These are phyloP conservation scores for Trichoderma sp. DNA, from an alignment of 2,329 filamentous ascomycete species.

Conservation along the genomic window DNA sequence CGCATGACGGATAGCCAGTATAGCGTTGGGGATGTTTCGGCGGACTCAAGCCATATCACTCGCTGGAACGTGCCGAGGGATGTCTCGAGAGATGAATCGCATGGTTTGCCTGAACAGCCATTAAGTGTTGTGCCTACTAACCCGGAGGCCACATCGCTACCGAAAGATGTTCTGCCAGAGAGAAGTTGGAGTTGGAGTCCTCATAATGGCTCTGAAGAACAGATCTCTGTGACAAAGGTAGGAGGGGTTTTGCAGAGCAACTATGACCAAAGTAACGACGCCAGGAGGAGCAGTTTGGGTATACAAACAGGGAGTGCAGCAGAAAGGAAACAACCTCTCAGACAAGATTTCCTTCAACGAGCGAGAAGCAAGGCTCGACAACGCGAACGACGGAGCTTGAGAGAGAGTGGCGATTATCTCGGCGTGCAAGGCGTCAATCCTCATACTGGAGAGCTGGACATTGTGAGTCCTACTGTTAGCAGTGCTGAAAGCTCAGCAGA, in stretches of 20 bases:
- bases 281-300: neutral
- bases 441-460: conserved; percentile 51
- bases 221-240: conserved; percentile 5
- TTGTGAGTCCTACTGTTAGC: conserved; percentile 50
- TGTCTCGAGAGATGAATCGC: conserved; percentile 16
- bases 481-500: conserved; percentile 38
- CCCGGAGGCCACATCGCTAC: neutral
- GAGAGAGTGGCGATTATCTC: conserved; percentile 57
- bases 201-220: conserved; percentile 15
- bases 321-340: neutral
- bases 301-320: neutral
- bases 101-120: neutral
- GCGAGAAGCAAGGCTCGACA: conserved; percentile 34
- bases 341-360: conserved; percentile 25
- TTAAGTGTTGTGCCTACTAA: neutral
- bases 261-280: neutral
- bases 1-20: conserved; percentile 22
- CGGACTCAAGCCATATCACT: conserved; percentile 33
- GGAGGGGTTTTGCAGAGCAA: conserved; percentile 8
- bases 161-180: neutral
- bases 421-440: conserved; percentile 60
- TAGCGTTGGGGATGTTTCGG: conserved; percentile 24
- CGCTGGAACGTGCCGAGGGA: conserved; percentile 39
- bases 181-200: conserved; percentile 26
- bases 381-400: conserved; percentile 47